A percentile compares a stretch with the other conserved stretches of the same genome.
Conservation (phyloP, 139 green algal species). For the Microglena sp. region DNA sequence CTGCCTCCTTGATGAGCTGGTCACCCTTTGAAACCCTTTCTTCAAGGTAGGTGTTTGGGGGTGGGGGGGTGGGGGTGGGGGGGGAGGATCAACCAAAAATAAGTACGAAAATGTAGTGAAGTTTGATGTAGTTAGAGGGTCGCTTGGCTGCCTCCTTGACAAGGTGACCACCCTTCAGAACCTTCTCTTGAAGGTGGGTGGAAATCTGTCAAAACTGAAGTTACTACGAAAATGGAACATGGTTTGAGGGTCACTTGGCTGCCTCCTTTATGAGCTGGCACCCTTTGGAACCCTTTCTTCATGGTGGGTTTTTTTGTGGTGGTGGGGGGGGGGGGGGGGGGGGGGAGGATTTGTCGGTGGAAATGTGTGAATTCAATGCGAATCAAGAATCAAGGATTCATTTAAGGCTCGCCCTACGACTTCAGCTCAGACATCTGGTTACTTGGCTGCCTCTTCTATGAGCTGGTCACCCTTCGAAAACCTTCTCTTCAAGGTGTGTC, state of each 20-base stretch:
- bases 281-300: conserved; percentile 41
- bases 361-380: no score
- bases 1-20: conserved; percentile 71
- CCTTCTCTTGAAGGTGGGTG: conserved; percentile 38
- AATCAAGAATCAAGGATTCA: conserved; percentile 34
- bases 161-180: conserved; percentile 50
- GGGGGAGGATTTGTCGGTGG: no score
- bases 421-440: conserved; percentile 65
- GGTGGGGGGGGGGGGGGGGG: no score
- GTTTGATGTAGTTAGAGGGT: no score
- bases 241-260: no score
- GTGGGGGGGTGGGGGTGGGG: no score
- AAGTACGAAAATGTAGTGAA: no score
- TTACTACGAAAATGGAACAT: no score
- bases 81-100: no score
- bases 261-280: conserved; percentile 69
- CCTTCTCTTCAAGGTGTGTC: conserved; percentile 40
- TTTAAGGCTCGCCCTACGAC: conserved; percentile 56
- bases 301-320: no score
- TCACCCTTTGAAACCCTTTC: conserved; percentile 39
- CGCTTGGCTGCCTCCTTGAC: conserved; percentile 64
- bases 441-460: conserved; percentile 69
- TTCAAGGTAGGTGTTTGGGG: conserved; percentile 39
- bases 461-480: conserved; percentile 51
- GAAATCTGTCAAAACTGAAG: no score